Conservation (phyloP, 169 alveolate species). For the Plasmodium vinckei region DNA sequence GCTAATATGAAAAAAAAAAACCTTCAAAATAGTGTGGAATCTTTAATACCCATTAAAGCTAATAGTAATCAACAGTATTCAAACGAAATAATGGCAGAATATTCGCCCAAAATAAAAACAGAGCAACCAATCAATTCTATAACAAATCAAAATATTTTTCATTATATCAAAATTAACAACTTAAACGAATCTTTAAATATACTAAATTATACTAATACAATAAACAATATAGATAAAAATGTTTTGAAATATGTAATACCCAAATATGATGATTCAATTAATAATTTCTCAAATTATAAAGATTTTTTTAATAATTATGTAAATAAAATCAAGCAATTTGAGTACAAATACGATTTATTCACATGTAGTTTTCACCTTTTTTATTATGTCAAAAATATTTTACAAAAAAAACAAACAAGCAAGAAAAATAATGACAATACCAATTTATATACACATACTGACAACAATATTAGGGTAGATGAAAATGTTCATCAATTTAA, state of each 20-base stretch:
- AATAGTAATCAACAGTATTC: background rate
- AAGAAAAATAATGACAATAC: slow-evolving; percentile 5
- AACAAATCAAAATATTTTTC: background rate
- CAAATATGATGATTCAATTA: slow-evolving; percentile 17
- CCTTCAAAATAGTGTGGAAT: background rate
- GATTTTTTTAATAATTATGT: slow-evolving; percentile 61
- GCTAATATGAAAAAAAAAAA: background rate
- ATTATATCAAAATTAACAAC: slow-evolving; percentile 39
- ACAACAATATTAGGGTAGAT: background rate
- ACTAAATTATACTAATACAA: slow-evolving; percentile 32
- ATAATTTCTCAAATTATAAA: slow-evolving; percentile 25
- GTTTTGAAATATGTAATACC: slow-evolving; percentile 61
- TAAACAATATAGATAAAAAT: slow-evolving; percentile 47
- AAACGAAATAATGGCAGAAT: background rate
- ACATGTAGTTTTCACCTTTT: slow-evolving; percentile 76
- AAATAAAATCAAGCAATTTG: slow-evolving; percentile 41
- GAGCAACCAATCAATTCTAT: background rate
- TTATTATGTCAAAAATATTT: slow-evolving; percentile 56
- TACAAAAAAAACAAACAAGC: background rate
- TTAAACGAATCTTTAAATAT: slow-evolving; percentile 54
- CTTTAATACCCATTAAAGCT: background rate
- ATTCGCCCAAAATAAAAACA: background rate
- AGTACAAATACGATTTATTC: slow-evolving; percentile 58
- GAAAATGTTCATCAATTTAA: background rate
- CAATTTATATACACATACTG: background rate